A percentile compares a stretch with the other conserved stretches of the same genome.
Evolutionary conservation across 2,329 filamentous ascomycete species (phyloP).

Genomic region (Nakataea oryzae): DNA sequence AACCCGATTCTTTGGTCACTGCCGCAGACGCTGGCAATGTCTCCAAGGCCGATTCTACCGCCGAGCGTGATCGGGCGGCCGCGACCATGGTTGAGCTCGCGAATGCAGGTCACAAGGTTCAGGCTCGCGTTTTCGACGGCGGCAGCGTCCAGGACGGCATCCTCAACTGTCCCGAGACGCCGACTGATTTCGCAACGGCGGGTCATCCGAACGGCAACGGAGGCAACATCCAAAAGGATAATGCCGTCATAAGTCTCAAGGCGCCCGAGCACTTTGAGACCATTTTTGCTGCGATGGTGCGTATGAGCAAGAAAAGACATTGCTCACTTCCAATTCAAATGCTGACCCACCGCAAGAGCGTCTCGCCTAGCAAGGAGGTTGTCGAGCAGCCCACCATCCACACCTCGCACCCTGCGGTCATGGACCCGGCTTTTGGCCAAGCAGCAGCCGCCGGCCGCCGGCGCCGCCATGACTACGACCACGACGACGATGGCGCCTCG

Average conservation of each 20-base stretch:
- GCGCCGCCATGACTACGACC: background rate
- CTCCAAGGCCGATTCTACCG: no score
- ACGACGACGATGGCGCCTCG: background rate
- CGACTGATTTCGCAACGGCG: no score
- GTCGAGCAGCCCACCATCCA: background rate
- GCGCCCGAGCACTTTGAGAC: no score
- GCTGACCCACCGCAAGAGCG: background rate
- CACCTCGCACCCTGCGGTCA: background rate
- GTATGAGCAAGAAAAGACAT: no score
- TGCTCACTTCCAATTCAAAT: background rate
- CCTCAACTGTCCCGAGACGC: background rate
- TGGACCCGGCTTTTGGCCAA: background rate
- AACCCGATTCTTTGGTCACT: background rate
- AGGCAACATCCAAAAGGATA: no score
- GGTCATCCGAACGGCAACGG: no score
- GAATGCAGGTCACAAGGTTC: background rate
- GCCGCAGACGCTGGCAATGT: background rate
- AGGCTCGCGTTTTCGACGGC: background rate
- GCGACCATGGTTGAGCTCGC: background rate
- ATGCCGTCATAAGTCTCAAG: no score
- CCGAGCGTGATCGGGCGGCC: background rate
- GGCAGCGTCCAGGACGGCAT: background rate
- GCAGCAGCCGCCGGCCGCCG: no score
- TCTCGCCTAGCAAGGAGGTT: background rate
- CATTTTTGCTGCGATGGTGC: background rate